Evolutionary conservation across 345 rosid genomes (phyloP), one percentile per base, ranked within the genome.

Genomic region (Gynandropsis gynandra): DNA sequence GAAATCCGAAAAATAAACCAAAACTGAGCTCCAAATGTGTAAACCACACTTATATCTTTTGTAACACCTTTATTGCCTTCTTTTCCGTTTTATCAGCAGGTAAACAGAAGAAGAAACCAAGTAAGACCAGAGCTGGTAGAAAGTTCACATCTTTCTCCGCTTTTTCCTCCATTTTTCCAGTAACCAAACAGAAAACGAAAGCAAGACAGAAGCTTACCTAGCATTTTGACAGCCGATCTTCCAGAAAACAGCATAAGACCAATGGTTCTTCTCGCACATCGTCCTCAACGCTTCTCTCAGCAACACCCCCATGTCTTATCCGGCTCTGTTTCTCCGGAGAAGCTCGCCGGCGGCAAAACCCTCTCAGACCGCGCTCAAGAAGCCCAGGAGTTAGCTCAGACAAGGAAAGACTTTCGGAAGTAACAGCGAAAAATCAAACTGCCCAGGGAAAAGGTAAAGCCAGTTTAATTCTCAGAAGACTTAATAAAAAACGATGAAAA

Each of bases 211-310:
- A 61, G 24, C 74, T 70, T 68, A 92, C 98, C 76, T 80, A 31
- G 88, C 68, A 70, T 92, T 92, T 63, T 88, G 97, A 67, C 81
- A 82, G 53, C 94, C 97, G 58, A 75, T 79, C 80, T 87, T 92
- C 98, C 98, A 92, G 66, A 92, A 85, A 55, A 81, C 94, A 70
- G 97, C 88, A 65, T 85, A 92, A 47, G 70, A 78, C 98, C 97
- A 92, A 40, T 76, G 89, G 61, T 76, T 68, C 10, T 52, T 78
- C 47, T 71, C 80, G 21, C 97, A 92, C 19, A 92, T 74, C 39
- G 81, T 77, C 80, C 65, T 88, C 67, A 92, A 70, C 31, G 81
- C 88, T 64, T 92, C 88, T 76, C 66, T 83, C 62, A 87, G 50
- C 75, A 83, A 53, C 56, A 64, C 67, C 54, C 86, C 96, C 98